Evolutionary conservation across 148 eudicot species (phyloP).

Genomic region (Rhododendron griersonianum): DNA sequence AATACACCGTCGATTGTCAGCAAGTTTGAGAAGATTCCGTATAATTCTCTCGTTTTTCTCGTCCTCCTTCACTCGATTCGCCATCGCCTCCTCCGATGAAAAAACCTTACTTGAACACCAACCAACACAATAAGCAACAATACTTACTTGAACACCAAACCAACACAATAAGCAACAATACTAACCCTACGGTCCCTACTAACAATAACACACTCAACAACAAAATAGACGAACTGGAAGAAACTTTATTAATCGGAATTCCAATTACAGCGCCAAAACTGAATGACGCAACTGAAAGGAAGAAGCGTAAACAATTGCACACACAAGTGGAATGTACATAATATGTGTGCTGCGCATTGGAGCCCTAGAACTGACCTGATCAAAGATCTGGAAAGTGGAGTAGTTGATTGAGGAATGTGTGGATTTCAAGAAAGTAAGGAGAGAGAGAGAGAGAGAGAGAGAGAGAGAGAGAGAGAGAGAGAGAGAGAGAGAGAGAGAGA

Average conservation of each 20-base stretch:
- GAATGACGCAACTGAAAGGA: background rate
- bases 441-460: constrained; percentile 17
- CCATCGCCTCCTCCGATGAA: constrained; percentile 53
- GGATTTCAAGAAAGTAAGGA: background rate
- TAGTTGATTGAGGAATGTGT: constrained; percentile 6
- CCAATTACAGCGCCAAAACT: background rate
- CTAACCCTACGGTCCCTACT: background rate
- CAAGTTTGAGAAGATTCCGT: constrained; percentile 63
- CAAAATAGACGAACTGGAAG: background rate
- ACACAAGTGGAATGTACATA: background rate
- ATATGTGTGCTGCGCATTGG: background rate
- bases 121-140: background rate
- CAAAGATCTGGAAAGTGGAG: background rate
- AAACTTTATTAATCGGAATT: background rate
- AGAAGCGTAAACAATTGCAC: background rate
- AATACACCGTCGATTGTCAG: constrained; percentile 72
- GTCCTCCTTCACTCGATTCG: constrained; percentile 67
- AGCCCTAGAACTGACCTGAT: constrained; percentile 13
- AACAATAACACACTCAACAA: background rate
- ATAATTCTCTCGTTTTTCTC: constrained; percentile 70
- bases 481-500: constrained; percentile 4
- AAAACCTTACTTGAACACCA: constrained; percentile 14
- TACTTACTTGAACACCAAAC: background rate
- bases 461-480: background rate
- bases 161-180: background rate